Base-by-base conservation (phyloP, 768 basidiomycete genomes). In the Rhizopogon sp. region DNA sequence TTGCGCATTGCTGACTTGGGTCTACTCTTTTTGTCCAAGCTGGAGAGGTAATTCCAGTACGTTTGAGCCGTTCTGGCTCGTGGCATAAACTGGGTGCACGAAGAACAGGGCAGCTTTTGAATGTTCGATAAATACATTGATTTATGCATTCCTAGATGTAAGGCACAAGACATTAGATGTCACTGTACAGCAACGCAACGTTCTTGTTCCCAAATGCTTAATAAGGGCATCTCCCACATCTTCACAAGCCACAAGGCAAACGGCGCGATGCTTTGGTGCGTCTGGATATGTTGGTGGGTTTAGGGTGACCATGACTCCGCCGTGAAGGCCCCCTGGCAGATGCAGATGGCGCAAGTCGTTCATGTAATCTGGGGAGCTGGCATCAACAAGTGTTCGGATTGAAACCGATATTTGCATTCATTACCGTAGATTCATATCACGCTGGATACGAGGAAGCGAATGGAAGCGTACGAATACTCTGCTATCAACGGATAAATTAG, bases 131-230 rank as follows among this genome's bases (percentile, higher is more conserved):
- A 25, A 25, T 4, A 25, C 25, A 25, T 25, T 25, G 25, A 25
- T 4, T 25, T 4, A 25, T 25, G 25, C 25, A 4, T 25, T 25
- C 25, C 25, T 25, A 25, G 29, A 31, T 42, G 6, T 39, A n/a
- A 31, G 13, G 22, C 16, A 14, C 5, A 14, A 17, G 33, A 88
- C 87, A 52, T 69, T 68, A 43, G 31, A 76, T 68, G 62, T 90
- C 88, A 17, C 76, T 77, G 71, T 90, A 87, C 58, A 92, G 62
- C 0, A 88, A 75, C 0, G 78, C 87, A 55, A 84, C 79, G 59
- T 91, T 90, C 59, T 70, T 72, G 60, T 74, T 87, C 84, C 60
- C 66, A 91, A 86, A 41, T 75, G 70, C 8, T 77, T 70, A 29
- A 91, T 70, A 29, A 91, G 69, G 29, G 84, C 79, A 17, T 72